Base-by-base conservation (phyloP, 306 rosid genomes). In the Ammopiptanthus mongolicus region DNA sequence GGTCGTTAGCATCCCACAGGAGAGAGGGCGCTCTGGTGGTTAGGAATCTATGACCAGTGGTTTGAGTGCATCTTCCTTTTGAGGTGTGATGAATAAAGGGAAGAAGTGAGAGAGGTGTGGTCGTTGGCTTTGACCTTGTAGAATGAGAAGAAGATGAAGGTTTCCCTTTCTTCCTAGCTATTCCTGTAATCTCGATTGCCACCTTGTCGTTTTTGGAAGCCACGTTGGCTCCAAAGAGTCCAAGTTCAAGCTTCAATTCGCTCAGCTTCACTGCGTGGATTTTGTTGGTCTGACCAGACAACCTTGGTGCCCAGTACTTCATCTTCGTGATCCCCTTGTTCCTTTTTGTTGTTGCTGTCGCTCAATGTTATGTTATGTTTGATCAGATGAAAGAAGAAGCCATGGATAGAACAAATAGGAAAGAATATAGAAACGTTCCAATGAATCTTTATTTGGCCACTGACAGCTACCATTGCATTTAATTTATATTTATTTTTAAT, bases 251-350 rank as follows among this genome's bases (percentile, higher is more conserved):
- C 87, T 82, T 88, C 77, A 93, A 58, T 14, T 78, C 86, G 33
- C 11, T 85, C 3, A 93, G 18, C 72, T 83, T 88, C 62, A 88
- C 81, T 2, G 81, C 81, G 51, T 85, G 78, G 59, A 73, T 84
- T 74, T 76, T 77, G 74, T 76, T 77, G 33, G 5, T 58, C 47
- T 74, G 33, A 14, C 69, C 64, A 13, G 73, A 53, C 21, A 53
- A 59, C 84, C 82, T 75, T 4, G 83, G 73, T 3, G 81, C 64
- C 91, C 85, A 85, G 81, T 73, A 78, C 89, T 74, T 88, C 80
- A 14, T 80, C 79, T 44, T 62, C 17, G 9, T 13, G 4, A 5
- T 51, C 10, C 6, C 18, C 17, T 6, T 13, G 4, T 3, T 51
- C 10, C 6, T 17, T 47, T 28, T 23, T 15, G 8, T 71, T 8